These are phyloP conservation scores for Phytophthora cactorum DNA, from an alignment of 352 stramenopile species.

Conservation along the genomic window DNA sequence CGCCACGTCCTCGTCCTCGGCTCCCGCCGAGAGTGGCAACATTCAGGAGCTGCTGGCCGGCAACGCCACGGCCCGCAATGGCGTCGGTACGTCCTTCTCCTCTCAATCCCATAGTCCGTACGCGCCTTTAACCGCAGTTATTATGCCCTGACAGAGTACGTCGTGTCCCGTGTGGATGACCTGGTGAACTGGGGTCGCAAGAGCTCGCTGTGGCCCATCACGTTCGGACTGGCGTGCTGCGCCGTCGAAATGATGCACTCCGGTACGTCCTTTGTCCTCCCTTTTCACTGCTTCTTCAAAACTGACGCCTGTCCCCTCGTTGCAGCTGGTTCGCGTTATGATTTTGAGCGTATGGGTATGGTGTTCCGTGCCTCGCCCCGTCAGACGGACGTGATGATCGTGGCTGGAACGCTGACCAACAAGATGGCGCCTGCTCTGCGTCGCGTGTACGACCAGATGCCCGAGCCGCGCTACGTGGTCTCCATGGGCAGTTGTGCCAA, in stretches of 20 bases:
- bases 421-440: slow-evolving; percentile 99
- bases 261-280: slow-evolving; percentile 48
- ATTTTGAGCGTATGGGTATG: slow-evolving; percentile 98
- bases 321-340: slow-evolving; percentile 87
- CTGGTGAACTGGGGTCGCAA: slow-evolving; percentile 98
- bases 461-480: slow-evolving; percentile 97
- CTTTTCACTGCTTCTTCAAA: not conserved
- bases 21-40: slow-evolving; percentile 60
- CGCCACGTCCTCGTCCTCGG: slow-evolving; percentile 25
- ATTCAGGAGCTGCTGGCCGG: slow-evolving; percentile 74
- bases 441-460: slow-evolving; percentile 98
- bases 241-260: slow-evolving; percentile 99
- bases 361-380: slow-evolving; percentile 95
- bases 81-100: slow-evolving; percentile 58
- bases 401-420: slow-evolving; percentile 98
- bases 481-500: slow-evolving; percentile 99
- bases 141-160: slow-evolving; percentile 88
- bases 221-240: slow-evolving; percentile 99
- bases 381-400: slow-evolving; percentile 99
- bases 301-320: not conserved
- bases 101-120: not conserved
- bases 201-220: slow-evolving; percentile 99
- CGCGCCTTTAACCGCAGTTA: not conserved
- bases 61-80: slow-evolving; percentile 76
- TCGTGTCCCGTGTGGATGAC: slow-evolving; percentile 97